Base-by-base conservation (phyloP, 2,329 filamentous ascomycete species). In the Endoconidiophora laricicola region DNA sequence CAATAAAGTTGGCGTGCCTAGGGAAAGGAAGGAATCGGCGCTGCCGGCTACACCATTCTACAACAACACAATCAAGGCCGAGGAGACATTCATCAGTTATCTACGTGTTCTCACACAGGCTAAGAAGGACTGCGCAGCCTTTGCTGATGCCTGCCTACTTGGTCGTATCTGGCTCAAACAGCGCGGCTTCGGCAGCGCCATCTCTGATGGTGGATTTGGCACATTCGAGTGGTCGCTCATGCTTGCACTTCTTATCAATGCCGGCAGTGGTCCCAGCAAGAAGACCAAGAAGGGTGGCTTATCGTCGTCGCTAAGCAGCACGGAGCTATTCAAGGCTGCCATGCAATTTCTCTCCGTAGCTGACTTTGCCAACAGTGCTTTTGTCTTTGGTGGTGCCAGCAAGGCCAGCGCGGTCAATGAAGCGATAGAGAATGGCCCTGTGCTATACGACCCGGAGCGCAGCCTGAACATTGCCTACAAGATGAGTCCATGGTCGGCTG, bases 241-340 rank as follows among this genome's bases (percentile, higher is more conserved):
- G 45, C 75, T 88, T 60, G 85, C 88, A 29, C 69, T 94, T 12
- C 68, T 96, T 2, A 70, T 96, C 40, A 79, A 86, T 62, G 78
- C 76, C n/a, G 85, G 85, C 23, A 12, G 29, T 12, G 49, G 49
- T 16, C 16, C 40, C 6, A 23, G 52, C 40, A 82, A 80, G 5
- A 74, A 77, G 5, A 81, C 80, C 53, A 41, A 43, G 16, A 52
- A 52, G 39, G 50, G 53, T 16, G 83, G 83, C 2, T 71, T 96
- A 14, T 86, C 87, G 4, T 71, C 77, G 4, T 85, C 85, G 6
- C 83, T 94, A 58, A 94, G 83, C 66, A 83, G 83, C 63, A 91
- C 90, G 22, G 90, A 96, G 63, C 72, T 96, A 42, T 95, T 98
- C 73, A 96, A 95, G 65, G 88, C 86, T 2, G 79, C 81, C 1